Percentiles rank a stretch among this genome's conserved stretches.
phyloP scores from a whole-genome alignment of 805 yeast genomes.

The Jamesozyma piceae region DNA sequence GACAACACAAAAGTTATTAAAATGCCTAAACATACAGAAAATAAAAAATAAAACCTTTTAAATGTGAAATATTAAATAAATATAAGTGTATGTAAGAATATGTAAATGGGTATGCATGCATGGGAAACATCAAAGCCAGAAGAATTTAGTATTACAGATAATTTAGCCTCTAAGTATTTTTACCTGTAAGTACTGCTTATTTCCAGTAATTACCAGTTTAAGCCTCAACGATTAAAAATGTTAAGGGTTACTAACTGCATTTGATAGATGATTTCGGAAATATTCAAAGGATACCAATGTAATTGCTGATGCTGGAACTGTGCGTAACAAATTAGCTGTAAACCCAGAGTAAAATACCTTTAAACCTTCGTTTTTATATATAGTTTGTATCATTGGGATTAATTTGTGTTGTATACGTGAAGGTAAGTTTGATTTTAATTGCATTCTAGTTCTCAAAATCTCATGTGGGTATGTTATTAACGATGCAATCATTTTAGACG shows the following conservation, averaged over 20 bases:
- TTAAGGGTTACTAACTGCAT: neutral
- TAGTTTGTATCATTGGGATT: slow-evolving; percentile 21
- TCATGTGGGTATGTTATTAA: slow-evolving; percentile 92
- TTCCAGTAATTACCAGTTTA: too few relatives aligned
- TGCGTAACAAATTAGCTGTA: slow-evolving; percentile 72
- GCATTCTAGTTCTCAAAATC: slow-evolving; percentile 84
- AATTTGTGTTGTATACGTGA: slow-evolving; percentile 18
- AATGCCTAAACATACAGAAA: too few relatives aligned
- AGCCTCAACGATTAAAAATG: too few relatives aligned
- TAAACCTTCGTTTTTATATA: slow-evolving; percentile 54
- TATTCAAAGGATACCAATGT: slow-evolving; percentile 88
- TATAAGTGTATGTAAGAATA: neutral
- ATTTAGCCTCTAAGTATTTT: too few relatives aligned
- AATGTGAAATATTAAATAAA: neutral
- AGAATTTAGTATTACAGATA: neutral
- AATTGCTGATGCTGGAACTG: slow-evolving; percentile 93
- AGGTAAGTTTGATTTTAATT: slow-evolving; percentile 37
- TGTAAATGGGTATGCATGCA: neutral
- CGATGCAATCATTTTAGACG: slow-evolving; percentile 83
- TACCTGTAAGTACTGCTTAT: too few relatives aligned
- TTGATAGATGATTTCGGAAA: slow-evolving; percentile 36
- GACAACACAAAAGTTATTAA: too few relatives aligned
- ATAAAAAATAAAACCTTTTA: neutral
- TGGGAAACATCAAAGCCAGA: neutral
- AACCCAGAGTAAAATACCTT: slow-evolving; percentile 86